Conservation (phyloP, 2,329 filamentous ascomycete genomes). For the Calonectria hongkongensis region DNA sequence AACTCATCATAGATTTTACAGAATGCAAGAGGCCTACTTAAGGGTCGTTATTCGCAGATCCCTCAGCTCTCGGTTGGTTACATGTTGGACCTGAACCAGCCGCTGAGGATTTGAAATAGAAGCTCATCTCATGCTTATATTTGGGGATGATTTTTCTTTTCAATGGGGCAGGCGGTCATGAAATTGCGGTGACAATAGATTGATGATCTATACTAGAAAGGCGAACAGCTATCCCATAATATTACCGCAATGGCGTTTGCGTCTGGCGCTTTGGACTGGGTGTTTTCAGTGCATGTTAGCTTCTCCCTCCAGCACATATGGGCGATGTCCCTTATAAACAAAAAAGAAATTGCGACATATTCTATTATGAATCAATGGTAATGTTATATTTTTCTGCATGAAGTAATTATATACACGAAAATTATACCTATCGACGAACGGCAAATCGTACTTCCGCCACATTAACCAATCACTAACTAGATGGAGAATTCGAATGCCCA, state of each 20-base stretch:
- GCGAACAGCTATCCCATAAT: background rate
- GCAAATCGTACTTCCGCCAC: background rate
- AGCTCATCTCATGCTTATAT: background rate
- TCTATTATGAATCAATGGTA: no score
- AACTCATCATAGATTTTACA: background rate
- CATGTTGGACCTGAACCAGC: constrained; percentile 5
- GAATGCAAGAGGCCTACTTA: background rate
- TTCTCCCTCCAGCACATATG: background rate
- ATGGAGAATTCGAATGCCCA: constrained; percentile 27
- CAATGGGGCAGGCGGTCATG: background rate
- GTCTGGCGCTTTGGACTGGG: no score
- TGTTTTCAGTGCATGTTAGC: background rate
- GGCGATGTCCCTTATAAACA: background rate
- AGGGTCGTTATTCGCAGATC: constrained; percentile 4
- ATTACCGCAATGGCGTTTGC: no score
- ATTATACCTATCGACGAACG: background rate
- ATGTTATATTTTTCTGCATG: no score
- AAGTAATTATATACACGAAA: no score
- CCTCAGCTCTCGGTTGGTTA: background rate
- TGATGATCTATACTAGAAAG: background rate
- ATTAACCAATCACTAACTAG: background rate
- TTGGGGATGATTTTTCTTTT: background rate
- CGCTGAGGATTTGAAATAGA: background rate
- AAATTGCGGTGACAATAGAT: background rate
- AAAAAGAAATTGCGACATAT: no score